Evolutionary conservation across 495 filamentous ascomycete species (phyloP).

Genomic region (Penicillium manginii): DNA sequence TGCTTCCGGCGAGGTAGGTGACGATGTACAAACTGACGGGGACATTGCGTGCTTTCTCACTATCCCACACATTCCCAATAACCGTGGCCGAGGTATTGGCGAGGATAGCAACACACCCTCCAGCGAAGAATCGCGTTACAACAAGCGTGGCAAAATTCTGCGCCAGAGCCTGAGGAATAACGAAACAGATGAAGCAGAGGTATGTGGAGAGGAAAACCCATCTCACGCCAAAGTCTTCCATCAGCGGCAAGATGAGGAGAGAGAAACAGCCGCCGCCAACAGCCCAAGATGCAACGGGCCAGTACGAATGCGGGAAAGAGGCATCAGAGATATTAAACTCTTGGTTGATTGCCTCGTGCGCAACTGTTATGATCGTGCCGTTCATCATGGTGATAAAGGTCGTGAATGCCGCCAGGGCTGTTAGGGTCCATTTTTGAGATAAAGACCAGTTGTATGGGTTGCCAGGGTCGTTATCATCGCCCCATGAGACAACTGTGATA

Average conservation of each 20-base stretch:
- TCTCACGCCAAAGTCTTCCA: slow-evolving; percentile 56
- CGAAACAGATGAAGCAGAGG: slow-evolving; percentile 45
- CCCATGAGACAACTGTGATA: slow-evolving; percentile 47
- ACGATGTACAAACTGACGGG: slow-evolving; percentile 52
- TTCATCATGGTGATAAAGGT: slow-evolving; percentile 46
- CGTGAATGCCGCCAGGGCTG: slow-evolving; percentile 27
- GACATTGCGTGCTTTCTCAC: slow-evolving; percentile 41
- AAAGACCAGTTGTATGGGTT: slow-evolving; percentile 67
- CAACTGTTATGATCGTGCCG: slow-evolving; percentile 49
- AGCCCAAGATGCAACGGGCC: slow-evolving; percentile 55
- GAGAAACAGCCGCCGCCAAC: slow-evolving; percentile 51
- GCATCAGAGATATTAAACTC: slow-evolving; percentile 49
- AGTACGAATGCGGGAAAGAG: slow-evolving; percentile 55
- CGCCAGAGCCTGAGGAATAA: slow-evolving; percentile 53
- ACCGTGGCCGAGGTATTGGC: slow-evolving; percentile 49
- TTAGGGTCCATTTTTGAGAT: slow-evolving; percentile 44
- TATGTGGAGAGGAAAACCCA: slow-evolving; percentile 50
- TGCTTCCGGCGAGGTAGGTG: slow-evolving; percentile 44
- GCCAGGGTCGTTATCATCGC: slow-evolving; percentile 53
- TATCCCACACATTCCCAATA: slow-evolving; percentile 54
- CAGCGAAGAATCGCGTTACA: slow-evolving; percentile 50
- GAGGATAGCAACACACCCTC: slow-evolving; percentile 50
- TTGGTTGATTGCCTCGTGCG: slow-evolving; percentile 40
- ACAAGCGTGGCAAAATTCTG: slow-evolving; percentile 56
- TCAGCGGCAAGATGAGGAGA: slow-evolving; percentile 52